Percentiles rank a stretch among this genome's conserved stretches.
These are phyloP conservation scores for Podospora fimiseda DNA, from an alignment of 495 filamentous ascomycete genomes.

Conservation along the genomic window DNA sequence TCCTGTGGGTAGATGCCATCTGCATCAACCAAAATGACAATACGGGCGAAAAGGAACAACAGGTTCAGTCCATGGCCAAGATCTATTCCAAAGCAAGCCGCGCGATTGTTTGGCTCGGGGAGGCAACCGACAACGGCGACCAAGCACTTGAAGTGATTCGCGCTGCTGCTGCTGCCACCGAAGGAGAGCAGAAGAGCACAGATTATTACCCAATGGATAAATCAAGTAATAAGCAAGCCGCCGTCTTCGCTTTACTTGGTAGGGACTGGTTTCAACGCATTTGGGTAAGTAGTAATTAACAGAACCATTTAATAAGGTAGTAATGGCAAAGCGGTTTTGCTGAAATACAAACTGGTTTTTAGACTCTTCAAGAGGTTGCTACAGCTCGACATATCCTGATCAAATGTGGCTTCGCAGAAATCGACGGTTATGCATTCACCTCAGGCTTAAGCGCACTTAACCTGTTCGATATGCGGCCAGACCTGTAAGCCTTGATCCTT, in stretches of 20 bases:
- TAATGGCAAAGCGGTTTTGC: background rate
- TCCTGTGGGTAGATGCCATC: constrained; percentile 2
- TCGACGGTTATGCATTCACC: constrained; percentile 9
- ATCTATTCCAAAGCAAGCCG: constrained; percentile 30
- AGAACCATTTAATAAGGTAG: too few relatives aligned
- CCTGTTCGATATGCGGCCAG: background rate
- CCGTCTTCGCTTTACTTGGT: background rate
- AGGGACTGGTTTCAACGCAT: constrained; percentile 6
- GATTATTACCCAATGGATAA: too few relatives aligned
- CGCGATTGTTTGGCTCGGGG: constrained; percentile 36
- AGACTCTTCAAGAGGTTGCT: constrained; percentile 10
- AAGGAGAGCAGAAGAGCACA: too few relatives aligned
- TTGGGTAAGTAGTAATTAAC: constrained; percentile 6
- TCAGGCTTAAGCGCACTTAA: constrained; percentile 1
- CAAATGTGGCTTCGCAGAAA: background rate
- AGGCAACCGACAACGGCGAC: constrained; percentile 19
- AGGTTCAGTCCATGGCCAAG: constrained; percentile 24
- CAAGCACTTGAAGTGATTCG: constrained; percentile 17
- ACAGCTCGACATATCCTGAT: constrained; percentile 8
- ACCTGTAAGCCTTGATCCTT: constrained; percentile 2
- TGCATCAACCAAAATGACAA: constrained; percentile 19
- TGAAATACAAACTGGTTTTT: background rate
- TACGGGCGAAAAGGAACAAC: constrained; percentile 11
- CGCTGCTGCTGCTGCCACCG: too few relatives aligned
- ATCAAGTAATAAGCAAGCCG: background rate